These are phyloP conservation scores for Prunus persica DNA, from an alignment of 306 rosid species.

Conservation along the genomic window DNA sequence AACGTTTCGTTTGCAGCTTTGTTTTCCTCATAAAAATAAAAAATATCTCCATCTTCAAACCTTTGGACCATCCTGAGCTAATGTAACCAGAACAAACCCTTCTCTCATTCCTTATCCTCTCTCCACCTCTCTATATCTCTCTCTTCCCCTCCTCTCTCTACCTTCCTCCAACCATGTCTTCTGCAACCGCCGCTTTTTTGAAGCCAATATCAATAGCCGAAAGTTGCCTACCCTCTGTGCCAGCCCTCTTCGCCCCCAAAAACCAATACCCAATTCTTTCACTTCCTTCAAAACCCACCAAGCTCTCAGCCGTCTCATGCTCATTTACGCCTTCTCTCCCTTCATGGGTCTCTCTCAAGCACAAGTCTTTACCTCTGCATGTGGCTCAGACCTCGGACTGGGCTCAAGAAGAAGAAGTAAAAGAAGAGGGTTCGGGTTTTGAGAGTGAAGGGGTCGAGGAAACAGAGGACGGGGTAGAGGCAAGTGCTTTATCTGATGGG, in stretches of 20 bases:
- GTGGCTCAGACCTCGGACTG: conserved; percentile 42
- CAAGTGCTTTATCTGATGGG: neutral
- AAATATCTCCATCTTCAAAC: conserved; percentile 24
- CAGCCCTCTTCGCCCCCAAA: conserved; percentile 22
- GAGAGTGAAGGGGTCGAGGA: neutral
- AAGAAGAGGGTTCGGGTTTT: neutral
- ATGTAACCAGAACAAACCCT: conserved; percentile 10
- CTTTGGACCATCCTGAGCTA: conserved; percentile 17
- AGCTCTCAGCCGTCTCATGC: conserved; percentile 22
- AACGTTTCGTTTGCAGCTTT: neutral
- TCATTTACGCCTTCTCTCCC: conserved; percentile 6
- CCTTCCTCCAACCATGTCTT: conserved; percentile 21
- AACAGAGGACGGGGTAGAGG: conserved; percentile 13
- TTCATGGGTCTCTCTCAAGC: conserved; percentile 29
- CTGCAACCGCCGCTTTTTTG: conserved; percentile 18
- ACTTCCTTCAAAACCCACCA: conserved; percentile 27
- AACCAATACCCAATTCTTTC: conserved; percentile 30
- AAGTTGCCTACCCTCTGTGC: conserved; percentile 26
- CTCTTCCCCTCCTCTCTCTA: conserved; percentile 17
- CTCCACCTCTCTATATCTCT: conserved; percentile 15
- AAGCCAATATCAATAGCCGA: conserved; percentile 35
- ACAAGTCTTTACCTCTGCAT: conserved; percentile 19
- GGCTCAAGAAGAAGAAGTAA: conserved; percentile 31
- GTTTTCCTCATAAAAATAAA: neutral
- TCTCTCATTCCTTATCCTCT: conserved; percentile 20